Evolutionary conservation across 345 rosid species (phyloP).

Genomic region (Brassica juncea): DNA sequence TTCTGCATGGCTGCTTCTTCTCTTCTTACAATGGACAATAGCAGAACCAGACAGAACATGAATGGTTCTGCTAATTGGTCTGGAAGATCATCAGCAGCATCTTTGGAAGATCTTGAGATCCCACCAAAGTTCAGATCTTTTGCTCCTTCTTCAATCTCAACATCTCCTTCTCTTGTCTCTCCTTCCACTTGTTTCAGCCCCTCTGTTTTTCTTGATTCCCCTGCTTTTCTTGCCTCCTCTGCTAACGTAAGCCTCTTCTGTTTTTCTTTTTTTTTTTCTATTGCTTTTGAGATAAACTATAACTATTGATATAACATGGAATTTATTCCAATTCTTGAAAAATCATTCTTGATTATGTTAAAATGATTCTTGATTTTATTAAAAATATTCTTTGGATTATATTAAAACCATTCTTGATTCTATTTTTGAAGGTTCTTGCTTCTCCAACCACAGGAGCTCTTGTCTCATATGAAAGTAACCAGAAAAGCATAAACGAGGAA

Average conservation of each 20-base stretch:
- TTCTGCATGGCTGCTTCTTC: slow-evolving; percentile 54
- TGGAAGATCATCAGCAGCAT: slow-evolving; percentile 16
- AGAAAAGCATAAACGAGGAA: slow-evolving; percentile 17
- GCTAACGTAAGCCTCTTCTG: slow-evolving; percentile 49
- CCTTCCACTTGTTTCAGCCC: slow-evolving; percentile 77
- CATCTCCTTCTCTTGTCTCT: slow-evolving; percentile 36
- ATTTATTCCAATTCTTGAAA: neutral
- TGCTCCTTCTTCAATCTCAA: slow-evolving; percentile 61
- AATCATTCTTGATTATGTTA: neutral
- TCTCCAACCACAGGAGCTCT: slow-evolving; percentile 84
- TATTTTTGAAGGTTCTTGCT: slow-evolving; percentile 61
- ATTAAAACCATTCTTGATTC: slow-evolving; percentile 57
- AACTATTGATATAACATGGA: neutral
- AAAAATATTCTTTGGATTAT: slow-evolving; percentile 44
- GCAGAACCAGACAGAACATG: slow-evolving; percentile 43
- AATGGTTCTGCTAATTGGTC: slow-evolving; percentile 39
- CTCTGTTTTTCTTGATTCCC: slow-evolving; percentile 67
- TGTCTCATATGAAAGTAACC: slow-evolving; percentile 41
- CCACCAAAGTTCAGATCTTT: slow-evolving; percentile 64
- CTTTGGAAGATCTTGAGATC: slow-evolving; percentile 45
- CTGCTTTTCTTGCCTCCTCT: slow-evolving; percentile 65
- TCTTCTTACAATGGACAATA: slow-evolving; percentile 44
- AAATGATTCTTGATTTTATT: neutral
- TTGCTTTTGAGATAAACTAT: neutral
- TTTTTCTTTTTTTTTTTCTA: neutral